A percentile compares a stretch with the other conserved stretches of the same genome.
Evolutionary conservation across 768 basidiomycete genomes (phyloP).

Genomic region (Calocera viscosa): DNA sequence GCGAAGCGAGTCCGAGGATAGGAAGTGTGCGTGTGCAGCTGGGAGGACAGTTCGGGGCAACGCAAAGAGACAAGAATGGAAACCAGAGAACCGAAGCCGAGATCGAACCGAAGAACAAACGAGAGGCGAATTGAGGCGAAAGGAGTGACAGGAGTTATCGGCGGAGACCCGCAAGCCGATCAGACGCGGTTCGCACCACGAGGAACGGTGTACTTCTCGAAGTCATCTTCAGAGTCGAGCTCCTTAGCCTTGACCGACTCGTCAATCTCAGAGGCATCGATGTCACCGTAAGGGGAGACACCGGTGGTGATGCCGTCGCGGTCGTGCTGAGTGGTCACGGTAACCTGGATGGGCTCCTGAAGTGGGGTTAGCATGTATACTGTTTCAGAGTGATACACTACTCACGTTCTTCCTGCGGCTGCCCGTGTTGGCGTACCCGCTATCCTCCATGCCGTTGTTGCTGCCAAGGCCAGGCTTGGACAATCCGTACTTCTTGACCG

Average conservation of each 20-base stretch:
- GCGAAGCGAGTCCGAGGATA: neutral
- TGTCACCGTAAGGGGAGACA: neutral
- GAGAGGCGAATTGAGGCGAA: neutral
- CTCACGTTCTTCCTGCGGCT: neutral
- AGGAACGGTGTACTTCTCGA: conserved; percentile 1
- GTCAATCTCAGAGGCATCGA: neutral
- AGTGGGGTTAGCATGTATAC: neutral
- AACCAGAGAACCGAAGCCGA: neutral
- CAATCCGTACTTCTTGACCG: conserved; percentile 5
- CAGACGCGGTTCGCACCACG: neutral
- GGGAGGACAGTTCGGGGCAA: neutral
- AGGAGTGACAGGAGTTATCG: neutral
- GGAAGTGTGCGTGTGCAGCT: conserved; percentile 5
- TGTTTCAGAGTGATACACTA: too few relatives aligned
- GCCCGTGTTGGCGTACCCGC: neutral
- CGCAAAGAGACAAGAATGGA: neutral
- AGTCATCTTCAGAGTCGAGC: conserved; percentile 1
- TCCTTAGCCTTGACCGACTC: neutral
- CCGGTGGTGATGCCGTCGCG: neutral
- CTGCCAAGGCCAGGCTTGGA: neutral
- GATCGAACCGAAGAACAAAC: neutral
- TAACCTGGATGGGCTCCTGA: conserved; percentile 4
- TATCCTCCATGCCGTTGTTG: neutral
- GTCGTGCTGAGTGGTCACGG: conserved; percentile 2
- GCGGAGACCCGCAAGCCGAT: neutral